phyloP scores from a whole-genome alignment of 208 protist genomes.

The Angomonas ambiguus region DNA sequence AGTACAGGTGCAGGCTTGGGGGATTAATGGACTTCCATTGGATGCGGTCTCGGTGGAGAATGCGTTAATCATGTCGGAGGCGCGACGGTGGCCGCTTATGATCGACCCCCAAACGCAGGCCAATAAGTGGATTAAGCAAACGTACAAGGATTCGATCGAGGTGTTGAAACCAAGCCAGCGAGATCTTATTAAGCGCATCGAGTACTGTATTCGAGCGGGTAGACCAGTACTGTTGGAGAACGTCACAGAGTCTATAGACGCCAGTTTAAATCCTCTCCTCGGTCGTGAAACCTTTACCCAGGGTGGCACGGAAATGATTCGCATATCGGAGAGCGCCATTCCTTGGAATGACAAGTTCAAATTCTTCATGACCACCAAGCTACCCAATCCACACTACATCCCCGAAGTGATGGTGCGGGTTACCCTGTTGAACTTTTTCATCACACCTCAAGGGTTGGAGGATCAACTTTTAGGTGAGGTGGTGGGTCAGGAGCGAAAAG shows the following conservation, averaged over 20 bases:
- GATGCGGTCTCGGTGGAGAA: constrained; percentile 97
- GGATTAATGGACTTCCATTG: constrained; percentile 93
- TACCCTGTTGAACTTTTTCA: constrained; percentile 98
- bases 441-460: constrained; percentile 96
- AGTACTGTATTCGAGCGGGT: constrained; percentile 92
- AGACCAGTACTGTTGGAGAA: constrained; percentile 96
- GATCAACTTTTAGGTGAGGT: constrained; percentile 97
- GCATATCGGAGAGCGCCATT: constrained; percentile 95
- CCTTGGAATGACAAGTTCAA: constrained; percentile 96
- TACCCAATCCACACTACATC: constrained; percentile 96
- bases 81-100: constrained; percentile 97
- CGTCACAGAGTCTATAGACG: constrained; percentile 93
- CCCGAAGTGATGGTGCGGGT: constrained; percentile 97
- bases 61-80: constrained; percentile 93
- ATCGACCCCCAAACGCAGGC: constrained; percentile 99
- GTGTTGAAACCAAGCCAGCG: constrained; percentile 95
- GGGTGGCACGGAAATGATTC: constrained; percentile 93
- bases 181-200: constrained; percentile 94
- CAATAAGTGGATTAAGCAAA: constrained; percentile 97
- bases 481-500: constrained; percentile 96
- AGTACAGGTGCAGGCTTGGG: constrained; percentile 93
- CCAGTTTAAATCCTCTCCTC: constrained; percentile 95
- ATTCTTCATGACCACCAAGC: constrained; percentile 98
- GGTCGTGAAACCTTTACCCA: constrained; percentile 93
- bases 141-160: constrained; percentile 94